Percentiles rank a stretch among this genome's conserved stretches.
phyloP scores from a whole-genome alignment of 176 grass and related monocot species.

The Avena eriantha region DNA sequence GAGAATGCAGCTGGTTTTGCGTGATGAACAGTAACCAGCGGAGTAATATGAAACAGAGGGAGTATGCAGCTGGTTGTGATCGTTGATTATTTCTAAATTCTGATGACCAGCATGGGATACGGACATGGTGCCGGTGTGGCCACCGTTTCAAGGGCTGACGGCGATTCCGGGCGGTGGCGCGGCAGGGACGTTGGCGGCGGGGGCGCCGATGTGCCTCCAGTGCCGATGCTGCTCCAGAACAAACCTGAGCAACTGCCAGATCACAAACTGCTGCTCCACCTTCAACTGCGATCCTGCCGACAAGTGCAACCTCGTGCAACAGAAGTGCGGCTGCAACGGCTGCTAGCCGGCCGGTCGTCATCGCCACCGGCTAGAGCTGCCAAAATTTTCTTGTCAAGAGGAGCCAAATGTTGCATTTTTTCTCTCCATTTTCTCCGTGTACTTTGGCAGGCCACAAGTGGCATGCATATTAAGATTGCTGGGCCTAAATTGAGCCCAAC shows the following conservation, averaged over 20 bases:
- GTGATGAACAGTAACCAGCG: no score
- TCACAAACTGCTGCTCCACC: not conserved
- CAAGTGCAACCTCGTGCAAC: conserved; percentile 24
- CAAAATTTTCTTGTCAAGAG: not conserved
- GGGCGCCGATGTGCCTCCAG: conserved; percentile 17
- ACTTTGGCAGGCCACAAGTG: not conserved
- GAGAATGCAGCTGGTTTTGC: no score
- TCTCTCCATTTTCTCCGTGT: not conserved
- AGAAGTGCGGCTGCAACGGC: conserved; percentile 10
- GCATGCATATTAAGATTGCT: not conserved
- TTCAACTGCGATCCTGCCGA: not conserved
- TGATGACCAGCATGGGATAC: not conserved
- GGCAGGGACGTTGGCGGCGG: not conserved
- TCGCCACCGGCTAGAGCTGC: not conserved
- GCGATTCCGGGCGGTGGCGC: not conserved
- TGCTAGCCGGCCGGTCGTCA: conserved; percentile 6
- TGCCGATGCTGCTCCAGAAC: conserved; percentile 5
- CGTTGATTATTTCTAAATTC: not conserved
- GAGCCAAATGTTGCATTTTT: not conserved
- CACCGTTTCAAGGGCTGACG: not conserved
- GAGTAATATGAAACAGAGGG: no score
- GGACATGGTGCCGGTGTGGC: conserved; percentile 15
- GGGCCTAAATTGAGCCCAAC: not conserved
- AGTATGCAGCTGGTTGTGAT: not conserved
- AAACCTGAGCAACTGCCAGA: not conserved